phyloP scores from a whole-genome alignment of 2,329 filamentous ascomycete genomes.

The Cytospora piceae region DNA sequence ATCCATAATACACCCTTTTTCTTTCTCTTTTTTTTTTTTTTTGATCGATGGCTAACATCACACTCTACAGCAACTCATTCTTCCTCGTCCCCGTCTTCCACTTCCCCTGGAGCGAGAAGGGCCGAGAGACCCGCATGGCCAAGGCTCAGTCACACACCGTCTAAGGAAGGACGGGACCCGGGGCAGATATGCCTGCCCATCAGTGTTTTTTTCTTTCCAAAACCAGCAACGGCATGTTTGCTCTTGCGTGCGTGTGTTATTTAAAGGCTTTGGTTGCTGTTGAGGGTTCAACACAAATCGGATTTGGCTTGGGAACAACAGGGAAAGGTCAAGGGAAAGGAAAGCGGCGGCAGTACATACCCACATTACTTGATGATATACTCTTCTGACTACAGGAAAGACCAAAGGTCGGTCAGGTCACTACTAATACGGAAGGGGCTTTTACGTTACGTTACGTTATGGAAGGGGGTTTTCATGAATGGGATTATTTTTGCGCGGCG shows the following conservation, averaged over 20 bases:
- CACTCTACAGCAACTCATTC: slow-evolving; percentile 72
- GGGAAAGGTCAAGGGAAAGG: not conserved
- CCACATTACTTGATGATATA: not conserved
- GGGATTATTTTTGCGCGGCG: not conserved
- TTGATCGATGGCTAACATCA: slow-evolving; percentile 5
- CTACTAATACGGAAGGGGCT: not conserved
- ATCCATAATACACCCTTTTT: too few relatives aligned
- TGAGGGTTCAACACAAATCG: not conserved
- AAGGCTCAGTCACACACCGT: slow-evolving; percentile 52
- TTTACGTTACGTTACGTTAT: not conserved
- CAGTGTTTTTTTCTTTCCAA: too few relatives aligned
- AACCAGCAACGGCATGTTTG: not conserved
- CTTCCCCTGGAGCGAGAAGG: slow-evolving; percentile 91
- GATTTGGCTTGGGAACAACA: not conserved
- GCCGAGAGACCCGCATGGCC: slow-evolving; percentile 57
- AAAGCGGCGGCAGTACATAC: slow-evolving; percentile 1
- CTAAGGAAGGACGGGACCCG: slow-evolving; percentile 28
- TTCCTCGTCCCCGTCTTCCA: slow-evolving; percentile 90
- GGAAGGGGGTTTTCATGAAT: not conserved
- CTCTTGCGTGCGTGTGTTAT: not conserved
- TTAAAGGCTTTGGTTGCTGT: not conserved
- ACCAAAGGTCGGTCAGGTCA: not conserved
- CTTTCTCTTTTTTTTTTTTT: too few relatives aligned
- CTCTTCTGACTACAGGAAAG: not conserved
- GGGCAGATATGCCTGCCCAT: not conserved